Percentiles rank a stretch among this genome's conserved stretches.
Evolutionary conservation across 2,329 filamentous ascomycete genomes (phyloP).

Genomic region (Trichoderma cornu-damae): DNA sequence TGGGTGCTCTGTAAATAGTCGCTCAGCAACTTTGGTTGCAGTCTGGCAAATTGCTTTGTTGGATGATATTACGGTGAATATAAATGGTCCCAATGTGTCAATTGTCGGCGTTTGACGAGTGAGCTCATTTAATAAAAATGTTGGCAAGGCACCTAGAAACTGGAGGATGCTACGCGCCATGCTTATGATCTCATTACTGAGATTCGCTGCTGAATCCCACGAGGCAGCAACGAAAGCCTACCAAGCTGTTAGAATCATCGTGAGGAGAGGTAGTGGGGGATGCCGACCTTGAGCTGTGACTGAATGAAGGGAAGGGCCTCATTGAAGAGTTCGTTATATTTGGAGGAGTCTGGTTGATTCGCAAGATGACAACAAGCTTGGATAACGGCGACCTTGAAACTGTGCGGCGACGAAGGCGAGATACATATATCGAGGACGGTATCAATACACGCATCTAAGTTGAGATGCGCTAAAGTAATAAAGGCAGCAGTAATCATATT

Average conservation of each 20-base stretch:
- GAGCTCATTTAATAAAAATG: slow-evolving; percentile 31
- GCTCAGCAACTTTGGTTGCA: slow-evolving; percentile 44
- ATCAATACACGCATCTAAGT: slow-evolving; percentile 54
- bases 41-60: slow-evolving; percentile 46
- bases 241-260: slow-evolving; percentile 18
- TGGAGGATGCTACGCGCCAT: slow-evolving; percentile 44
- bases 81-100: slow-evolving; percentile 46
- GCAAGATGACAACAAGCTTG: slow-evolving; percentile 61
- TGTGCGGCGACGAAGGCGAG: slow-evolving; percentile 49
- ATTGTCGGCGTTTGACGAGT: slow-evolving; percentile 24
- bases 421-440: slow-evolving; percentile 54
- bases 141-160: slow-evolving; percentile 51
- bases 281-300: slow-evolving; percentile 49
- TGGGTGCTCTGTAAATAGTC: slow-evolving; percentile 38
- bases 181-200: slow-evolving; percentile 19
- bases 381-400: slow-evolving; percentile 58
- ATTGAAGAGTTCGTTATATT: slow-evolving; percentile 52
- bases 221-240: slow-evolving; percentile 3
- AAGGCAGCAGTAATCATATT: slow-evolving; percentile 63
- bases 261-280: not conserved
- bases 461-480: slow-evolving; percentile 58
- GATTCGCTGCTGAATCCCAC: slow-evolving; percentile 4
- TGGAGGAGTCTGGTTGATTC: slow-evolving; percentile 42
- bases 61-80: slow-evolving; percentile 50
- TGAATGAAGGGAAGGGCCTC: slow-evolving; percentile 54